Base-by-base conservation (phyloP, 1,139 yeast genomes). In the Candida frijolesensis region DNA sequence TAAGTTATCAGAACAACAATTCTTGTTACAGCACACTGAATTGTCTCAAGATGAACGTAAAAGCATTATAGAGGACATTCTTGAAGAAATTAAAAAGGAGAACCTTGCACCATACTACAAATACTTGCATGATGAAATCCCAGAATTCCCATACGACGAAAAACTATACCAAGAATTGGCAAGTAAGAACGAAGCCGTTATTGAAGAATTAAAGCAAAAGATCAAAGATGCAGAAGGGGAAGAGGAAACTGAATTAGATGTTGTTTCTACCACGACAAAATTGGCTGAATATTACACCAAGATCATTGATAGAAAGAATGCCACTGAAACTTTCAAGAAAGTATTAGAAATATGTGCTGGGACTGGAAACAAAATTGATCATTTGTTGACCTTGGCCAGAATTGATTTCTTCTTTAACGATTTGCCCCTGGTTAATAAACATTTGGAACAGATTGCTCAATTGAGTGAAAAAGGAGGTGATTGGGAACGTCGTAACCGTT, bases 401-500 rank as follows among this genome's bases (percentile, higher is more conserved):
- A 72, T 95, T 53, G 97, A 96, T 22, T 86, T 91, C 64, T 92
- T 94, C 70, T 94, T 82, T 67, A 84, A 84, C 63, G 97, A 94
- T 71, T 85, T 84, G 63, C 72, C 74, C 12, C 82, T 82, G 58
- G 88, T 89, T 43, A 80, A 85, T 52, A 84, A 85, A 61, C 85
- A 87, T 64, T 79, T 95, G 61, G 96, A 87, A 51, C 85, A 85
- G 58, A 83, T 87, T 39, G 84, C 87, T 63, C 66, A 74, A 42
- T 75, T 89, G 64, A 90, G 94, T 62, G 99, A 94, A 62, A 87
- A 90, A 63, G 99, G 99, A 48, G 99, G 99, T 53, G 99, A 94
- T 67, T 94, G 99, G 99, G 99, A 95, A 71, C 89, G 99, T 68
- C 84, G 97, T 64, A 94, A 95, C 72, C 78, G 97, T 60, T 90